These are phyloP conservation scores for Penicillium salamii DNA, from an alignment of 495 filamentous ascomycete species.

Conservation along the genomic window DNA sequence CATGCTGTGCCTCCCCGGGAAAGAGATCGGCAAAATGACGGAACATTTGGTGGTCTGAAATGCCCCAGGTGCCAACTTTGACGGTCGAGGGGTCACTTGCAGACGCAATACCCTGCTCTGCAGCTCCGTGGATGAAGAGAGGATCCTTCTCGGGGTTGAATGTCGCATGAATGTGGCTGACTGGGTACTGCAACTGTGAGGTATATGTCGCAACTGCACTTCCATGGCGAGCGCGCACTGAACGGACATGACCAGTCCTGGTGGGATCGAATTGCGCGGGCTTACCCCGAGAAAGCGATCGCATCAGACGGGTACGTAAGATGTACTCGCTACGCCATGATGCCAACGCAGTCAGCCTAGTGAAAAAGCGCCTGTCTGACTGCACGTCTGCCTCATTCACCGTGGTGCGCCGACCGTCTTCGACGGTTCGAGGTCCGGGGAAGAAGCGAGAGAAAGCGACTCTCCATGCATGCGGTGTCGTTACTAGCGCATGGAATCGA, in stretches of 20 bases:
- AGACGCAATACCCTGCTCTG: constrained; percentile 69
- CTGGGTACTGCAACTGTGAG: constrained; percentile 68
- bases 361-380: constrained; percentile 70
- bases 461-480: constrained; percentile 86
- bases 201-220: constrained; percentile 73
- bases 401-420: constrained; percentile 20
- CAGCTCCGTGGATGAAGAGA: constrained; percentile 75
- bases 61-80: constrained; percentile 81
- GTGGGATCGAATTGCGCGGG: constrained; percentile 55
- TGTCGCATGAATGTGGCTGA: constrained; percentile 72
- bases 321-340: constrained; percentile 96
- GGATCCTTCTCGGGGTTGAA: constrained; percentile 73
- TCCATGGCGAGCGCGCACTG: constrained; percentile 48
- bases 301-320: constrained; percentile 75
- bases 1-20: constrained; percentile 71
- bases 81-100: constrained; percentile 71
- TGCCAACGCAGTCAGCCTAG: constrained; percentile 71
- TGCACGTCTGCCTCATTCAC: constrained; percentile 47
- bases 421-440: constrained; percentile 60
- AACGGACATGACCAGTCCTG: constrained; percentile 46
- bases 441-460: constrained; percentile 88
- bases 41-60: constrained; percentile 70
- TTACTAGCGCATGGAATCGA: constrained; percentile 78
- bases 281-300: constrained; percentile 76
- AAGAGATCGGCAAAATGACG: constrained; percentile 73